Conservation (phyloP, 2,329 filamentous ascomycete genomes). For the Amesomyces nigricolor region DNA sequence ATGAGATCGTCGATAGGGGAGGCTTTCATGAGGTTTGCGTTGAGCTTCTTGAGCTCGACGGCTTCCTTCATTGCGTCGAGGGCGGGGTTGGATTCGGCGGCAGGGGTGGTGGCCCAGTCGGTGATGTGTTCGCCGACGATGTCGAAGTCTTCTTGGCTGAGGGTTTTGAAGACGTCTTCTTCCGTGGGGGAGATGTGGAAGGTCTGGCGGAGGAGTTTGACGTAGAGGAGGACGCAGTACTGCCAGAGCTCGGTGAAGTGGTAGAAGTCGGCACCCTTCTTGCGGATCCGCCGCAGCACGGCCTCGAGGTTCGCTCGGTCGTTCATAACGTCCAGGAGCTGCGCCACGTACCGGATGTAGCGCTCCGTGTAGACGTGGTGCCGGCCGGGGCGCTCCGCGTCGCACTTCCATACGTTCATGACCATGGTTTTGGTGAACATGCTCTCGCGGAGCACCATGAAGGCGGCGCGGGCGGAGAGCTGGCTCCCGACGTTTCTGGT, state of each 20-base stretch:
- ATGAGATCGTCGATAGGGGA: slow-evolving; percentile 88
- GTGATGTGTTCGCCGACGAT: slow-evolving; percentile 49
- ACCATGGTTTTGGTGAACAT: slow-evolving; percentile 93
- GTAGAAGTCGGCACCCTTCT: slow-evolving; percentile 71
- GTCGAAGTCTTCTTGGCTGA: slow-evolving; percentile 52
- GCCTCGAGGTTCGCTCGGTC: slow-evolving; percentile 73
- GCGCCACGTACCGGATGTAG: slow-evolving; percentile 77
- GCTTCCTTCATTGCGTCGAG: slow-evolving; percentile 53
- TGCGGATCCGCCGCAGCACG: slow-evolving; percentile 71
- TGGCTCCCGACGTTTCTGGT: slow-evolving; percentile 46
- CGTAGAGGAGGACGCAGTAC: slow-evolving; percentile 48
- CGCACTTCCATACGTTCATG: slow-evolving; percentile 91
- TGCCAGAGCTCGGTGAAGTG: slow-evolving; percentile 58
- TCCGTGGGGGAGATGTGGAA: slow-evolving; percentile 42
- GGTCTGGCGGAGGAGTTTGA: slow-evolving; percentile 46
- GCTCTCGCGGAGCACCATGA: slow-evolving; percentile 64
- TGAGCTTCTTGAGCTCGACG: slow-evolving; percentile 63
- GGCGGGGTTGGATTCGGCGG: slow-evolving; percentile 37
- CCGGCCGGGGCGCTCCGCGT: slow-evolving; percentile 73
- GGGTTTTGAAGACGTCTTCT: slow-evolving; percentile 52
- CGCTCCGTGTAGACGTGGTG: slow-evolving; percentile 89
- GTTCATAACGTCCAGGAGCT: slow-evolving; percentile 65
- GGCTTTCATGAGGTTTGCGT: slow-evolving; percentile 80
- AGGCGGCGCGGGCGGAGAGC: slow-evolving; percentile 71
- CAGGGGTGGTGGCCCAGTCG: slow-evolving; percentile 45